Conservation (phyloP, 306 rosid species). For the Lagenaria siceraria region DNA sequence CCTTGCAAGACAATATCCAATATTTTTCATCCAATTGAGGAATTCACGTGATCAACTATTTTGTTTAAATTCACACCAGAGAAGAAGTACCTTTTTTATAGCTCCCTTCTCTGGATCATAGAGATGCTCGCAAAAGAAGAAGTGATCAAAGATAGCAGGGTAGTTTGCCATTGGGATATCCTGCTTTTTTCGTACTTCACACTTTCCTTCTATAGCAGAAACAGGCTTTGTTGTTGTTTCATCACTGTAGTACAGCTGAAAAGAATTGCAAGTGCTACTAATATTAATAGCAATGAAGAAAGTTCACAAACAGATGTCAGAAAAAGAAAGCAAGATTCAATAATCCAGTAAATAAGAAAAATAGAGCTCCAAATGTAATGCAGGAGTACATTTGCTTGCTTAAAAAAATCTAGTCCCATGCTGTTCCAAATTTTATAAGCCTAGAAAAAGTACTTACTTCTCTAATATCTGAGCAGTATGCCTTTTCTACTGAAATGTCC, state of each 20-base stretch:
- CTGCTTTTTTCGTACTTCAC: conserved; percentile 36
- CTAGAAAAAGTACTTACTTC: conserved; percentile 19
- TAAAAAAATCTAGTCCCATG: not conserved
- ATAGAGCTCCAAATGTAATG: not conserved
- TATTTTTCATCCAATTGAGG: not conserved
- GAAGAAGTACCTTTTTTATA: conserved; percentile 27
- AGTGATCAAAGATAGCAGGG: conserved; percentile 29
- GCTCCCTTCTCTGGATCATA: conserved; percentile 43
- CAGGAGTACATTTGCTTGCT: not conserved
- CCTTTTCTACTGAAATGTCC: conserved; percentile 65
- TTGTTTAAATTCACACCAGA: not conserved
- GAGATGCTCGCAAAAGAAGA: conserved; percentile 37
- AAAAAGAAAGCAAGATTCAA: not conserved
- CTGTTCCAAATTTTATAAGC: not conserved
- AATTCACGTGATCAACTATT: not conserved
- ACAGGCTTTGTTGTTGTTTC: conserved; percentile 13
- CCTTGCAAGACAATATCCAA: not conserved
- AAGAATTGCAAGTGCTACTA: conserved; percentile 1
- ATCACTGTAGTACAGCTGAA: conserved; percentile 40
- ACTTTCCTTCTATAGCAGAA: conserved; percentile 26
- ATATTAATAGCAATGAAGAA: not conserved
- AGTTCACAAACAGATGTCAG: not conserved
- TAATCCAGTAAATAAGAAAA: not conserved
- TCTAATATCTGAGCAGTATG: conserved; percentile 39
- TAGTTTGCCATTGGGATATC: conserved; percentile 23